Conservation (phyloP, 140 eudicot genomes). For the Erigeron philadelphicus region DNA sequence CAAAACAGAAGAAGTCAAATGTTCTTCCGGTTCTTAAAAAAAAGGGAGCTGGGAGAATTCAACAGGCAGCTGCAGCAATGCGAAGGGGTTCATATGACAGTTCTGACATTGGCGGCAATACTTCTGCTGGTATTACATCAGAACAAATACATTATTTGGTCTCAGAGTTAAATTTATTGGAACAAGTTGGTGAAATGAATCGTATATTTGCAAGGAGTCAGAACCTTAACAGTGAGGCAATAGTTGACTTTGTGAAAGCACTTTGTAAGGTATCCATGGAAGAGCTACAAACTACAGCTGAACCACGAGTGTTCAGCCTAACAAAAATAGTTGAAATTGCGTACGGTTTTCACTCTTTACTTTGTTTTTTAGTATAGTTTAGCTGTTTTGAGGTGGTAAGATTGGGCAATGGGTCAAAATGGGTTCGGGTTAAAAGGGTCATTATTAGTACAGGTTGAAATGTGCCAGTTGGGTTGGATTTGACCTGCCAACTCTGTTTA, state of each 20-base stretch:
- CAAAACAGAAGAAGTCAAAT: conserved; percentile 51
- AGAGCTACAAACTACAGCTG: conserved; percentile 78
- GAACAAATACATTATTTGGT: conserved; percentile 83
- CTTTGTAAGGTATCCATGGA: conserved; percentile 95
- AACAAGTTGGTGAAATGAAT: conserved; percentile 90
- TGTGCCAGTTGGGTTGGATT: too few species aligned
- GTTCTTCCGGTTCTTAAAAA: conserved; percentile 75
- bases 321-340: conserved; percentile 96
- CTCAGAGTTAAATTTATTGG: conserved; percentile 85
- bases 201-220: conserved; percentile 79
- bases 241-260: conserved; percentile 91
- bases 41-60: conserved; percentile 78
- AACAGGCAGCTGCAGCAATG: conserved; percentile 73
- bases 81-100: conserved; percentile 93
- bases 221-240: conserved; percentile 90
- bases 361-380: conserved; percentile 12
- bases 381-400: not conserved
- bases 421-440: not conserved
- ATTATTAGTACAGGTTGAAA: not conserved
- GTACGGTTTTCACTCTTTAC: conserved; percentile 45
- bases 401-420: conserved; percentile 4
- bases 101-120: conserved; percentile 73
- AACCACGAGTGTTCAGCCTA: conserved; percentile 96
- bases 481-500: too few species aligned
- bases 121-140: conserved; percentile 64